phyloP scores from a whole-genome alignment of 371 early-diverging fungal genomes.

The Syncephalastrum sp. region DNA sequence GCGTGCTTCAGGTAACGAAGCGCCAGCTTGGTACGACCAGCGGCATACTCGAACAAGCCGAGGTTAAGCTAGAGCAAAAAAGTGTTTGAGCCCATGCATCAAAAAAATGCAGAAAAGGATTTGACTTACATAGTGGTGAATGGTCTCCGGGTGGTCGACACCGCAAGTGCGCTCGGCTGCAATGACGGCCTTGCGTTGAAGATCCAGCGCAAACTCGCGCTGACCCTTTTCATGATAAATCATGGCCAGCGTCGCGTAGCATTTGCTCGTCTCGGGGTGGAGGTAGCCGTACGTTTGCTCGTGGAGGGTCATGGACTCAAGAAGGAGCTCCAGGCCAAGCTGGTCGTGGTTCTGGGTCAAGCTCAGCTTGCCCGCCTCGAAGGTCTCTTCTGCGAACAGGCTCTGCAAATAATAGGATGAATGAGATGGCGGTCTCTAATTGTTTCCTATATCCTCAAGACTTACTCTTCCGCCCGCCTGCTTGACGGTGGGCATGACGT shows the following conservation, averaged over 20 bases:
- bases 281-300: slow-evolving; percentile 92
- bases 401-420: slow-evolving; percentile 31
- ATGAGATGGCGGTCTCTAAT: background rate
- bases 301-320: slow-evolving; percentile 82
- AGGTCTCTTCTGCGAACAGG: slow-evolving; percentile 85
- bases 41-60: slow-evolving; percentile 84
- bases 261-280: slow-evolving; percentile 85
- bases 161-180: slow-evolving; percentile 85
- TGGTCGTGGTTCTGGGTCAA: slow-evolving; percentile 80
- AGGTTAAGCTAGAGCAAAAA: slow-evolving; percentile 62
- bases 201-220: slow-evolving; percentile 69
- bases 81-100: no score
- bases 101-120: no score
- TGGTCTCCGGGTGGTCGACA: slow-evolving; percentile 84
- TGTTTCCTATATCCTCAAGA: slow-evolving; percentile 1
- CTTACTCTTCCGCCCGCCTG: slow-evolving; percentile 58
- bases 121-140: slow-evolving; percentile 80
- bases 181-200: slow-evolving; percentile 86
- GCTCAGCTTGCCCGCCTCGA: slow-evolving; percentile 83
- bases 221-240: slow-evolving; percentile 82
- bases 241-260: slow-evolving; percentile 87
- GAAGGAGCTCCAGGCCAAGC: slow-evolving; percentile 77
- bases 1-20: slow-evolving; percentile 82
- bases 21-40: slow-evolving; percentile 74
- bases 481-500: slow-evolving; percentile 83